Base-by-base conservation (phyloP, 208 protist species). In the Herpetomonas tarakana region DNA sequence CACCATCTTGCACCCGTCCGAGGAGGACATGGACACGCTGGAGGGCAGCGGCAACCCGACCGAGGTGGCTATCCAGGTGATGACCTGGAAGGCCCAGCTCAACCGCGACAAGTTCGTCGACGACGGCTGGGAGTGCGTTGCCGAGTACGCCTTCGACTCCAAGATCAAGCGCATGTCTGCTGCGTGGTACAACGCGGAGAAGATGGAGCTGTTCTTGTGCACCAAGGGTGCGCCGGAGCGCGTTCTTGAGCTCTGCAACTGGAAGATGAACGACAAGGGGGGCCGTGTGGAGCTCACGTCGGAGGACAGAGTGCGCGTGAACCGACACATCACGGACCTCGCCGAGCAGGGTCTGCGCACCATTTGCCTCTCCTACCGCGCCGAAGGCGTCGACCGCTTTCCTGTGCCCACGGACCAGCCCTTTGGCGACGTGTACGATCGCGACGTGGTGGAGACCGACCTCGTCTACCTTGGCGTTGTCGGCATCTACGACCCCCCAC, bases 401-500 rank as follows among this genome's bases (percentile, higher is more conserved):
- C 66, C 67, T 39, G 52, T 81, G 52, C 61, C 76, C 1, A 28
- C 38, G 16, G 75, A 80, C 25, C 53, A 77, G 64, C 64, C 74
- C 11, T 90, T 88, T 53, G 63, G 70, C 55, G 68, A 81, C 57
- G 66, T 65, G 14, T 83, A 86, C 66, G 50, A 57, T 38, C 77
- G 84, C 47, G 85, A 88, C 19, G 44, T 76, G 21, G 70, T 96
- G n/a, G 93, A 97, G 74, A 52, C 77, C 18, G 86, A 94, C 41
- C 76, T 96, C 24, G 65, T 74, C 2, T 97, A 91, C 62, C 78
- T 96, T 39, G 92, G 92, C 22, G 65, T 97, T 53, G 88, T 96
- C 41, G 92, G 92, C 31, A 96, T 97, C 63, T 93, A 94, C 58
- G 93, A 97, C 66, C 93, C 93, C 24, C 91, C 89, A 2, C 79